Base-by-base conservation (phyloP, 2,329 filamentous ascomycete species). In the Aspergillus calidoustus region DNA sequence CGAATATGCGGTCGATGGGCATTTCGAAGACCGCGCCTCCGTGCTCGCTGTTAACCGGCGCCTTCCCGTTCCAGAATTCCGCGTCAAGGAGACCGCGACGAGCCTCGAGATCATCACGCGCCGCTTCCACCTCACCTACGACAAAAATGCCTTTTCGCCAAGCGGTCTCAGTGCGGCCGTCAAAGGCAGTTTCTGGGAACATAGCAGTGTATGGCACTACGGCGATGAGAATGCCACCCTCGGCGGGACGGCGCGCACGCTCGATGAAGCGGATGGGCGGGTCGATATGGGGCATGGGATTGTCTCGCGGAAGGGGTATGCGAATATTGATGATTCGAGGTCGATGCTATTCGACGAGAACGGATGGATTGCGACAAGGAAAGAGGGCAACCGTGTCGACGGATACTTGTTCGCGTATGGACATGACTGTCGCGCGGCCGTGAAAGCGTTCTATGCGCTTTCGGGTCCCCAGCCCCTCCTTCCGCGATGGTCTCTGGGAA, bases 21-120 rank as follows among this genome's bases (percentile, higher is more conserved):
- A 76, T 38, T 89, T 89, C 66, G 87, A 89, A 69, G 86, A 89
- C 69, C 82, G 86, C 4, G 83, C 85, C 0, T 88, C 86, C 0
- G 84, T 83, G 9, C 86, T 89, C 69, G 87, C 86, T n/a, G 78
- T 86, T 59, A 83, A 85, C 64, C 80, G 87, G 28, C 72, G 77
- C 11, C 77, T 84, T 28, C 74, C 80, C 1, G 79, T 83, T 0
- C 81, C 81, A 0, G 69, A 81, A 47, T 86, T 83, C 66, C 78
- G 77, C 5, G 75, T 84, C 52, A 41, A 41, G 74, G 80, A 57
- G 81, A 87, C 22, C 74, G 73, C 13, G 73, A 80, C 1, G 72
- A 80, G 34, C 25, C 76, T 89, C 8, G 81, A 87, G 67, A 86
- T 89, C 63, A 80, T 83, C 65, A 88, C 86, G 0, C 71, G 80